Conservation (phyloP, 257 asterid species). For the Solanum arcanum region DNA sequence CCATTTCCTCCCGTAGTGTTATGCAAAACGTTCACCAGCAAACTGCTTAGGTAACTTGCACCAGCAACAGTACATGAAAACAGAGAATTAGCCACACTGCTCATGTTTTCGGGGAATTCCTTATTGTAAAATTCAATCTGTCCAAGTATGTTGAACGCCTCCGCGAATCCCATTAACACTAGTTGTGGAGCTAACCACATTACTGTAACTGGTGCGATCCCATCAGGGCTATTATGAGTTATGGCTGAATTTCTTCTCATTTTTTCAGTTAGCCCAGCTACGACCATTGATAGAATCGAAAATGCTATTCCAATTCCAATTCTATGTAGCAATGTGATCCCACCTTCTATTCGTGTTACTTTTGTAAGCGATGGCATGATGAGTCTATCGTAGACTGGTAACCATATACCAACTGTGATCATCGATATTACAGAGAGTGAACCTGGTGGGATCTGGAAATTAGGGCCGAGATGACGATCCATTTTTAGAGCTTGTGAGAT, state of each 20-base stretch:
- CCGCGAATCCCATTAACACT: constrained; percentile 80
- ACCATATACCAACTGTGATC: constrained; percentile 54
- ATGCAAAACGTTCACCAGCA: constrained; percentile 59
- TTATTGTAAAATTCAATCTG: constrained; percentile 78
- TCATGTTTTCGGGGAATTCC: constrained; percentile 82
- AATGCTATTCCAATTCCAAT: constrained; percentile 68
- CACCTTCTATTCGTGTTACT: constrained; percentile 48
- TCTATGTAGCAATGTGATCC: constrained; percentile 67
- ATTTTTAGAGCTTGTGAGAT: constrained; percentile 56
- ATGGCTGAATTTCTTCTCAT: constrained; percentile 37
- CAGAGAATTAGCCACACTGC: constrained; percentile 74
- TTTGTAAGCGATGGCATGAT: constrained; percentile 42
- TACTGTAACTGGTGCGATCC: constrained; percentile 47
- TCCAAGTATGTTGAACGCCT: constrained; percentile 70
- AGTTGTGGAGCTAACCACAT: constrained; percentile 86
- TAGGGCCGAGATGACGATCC: constrained; percentile 67
- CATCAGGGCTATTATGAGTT: constrained; percentile 13
- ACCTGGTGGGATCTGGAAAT: constrained; percentile 59
- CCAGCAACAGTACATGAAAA: constrained; percentile 58
- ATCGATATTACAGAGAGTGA: constrained; percentile 49
- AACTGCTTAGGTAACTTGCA: constrained; percentile 47
- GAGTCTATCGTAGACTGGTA: constrained; percentile 62
- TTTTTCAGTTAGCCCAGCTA: constrained; percentile 52
- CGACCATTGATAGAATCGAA: constrained; percentile 62
- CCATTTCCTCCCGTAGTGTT: constrained; percentile 33